Base-by-base conservation (phyloP, 306 rosid species). In the Lathyrus sativus region DNA sequence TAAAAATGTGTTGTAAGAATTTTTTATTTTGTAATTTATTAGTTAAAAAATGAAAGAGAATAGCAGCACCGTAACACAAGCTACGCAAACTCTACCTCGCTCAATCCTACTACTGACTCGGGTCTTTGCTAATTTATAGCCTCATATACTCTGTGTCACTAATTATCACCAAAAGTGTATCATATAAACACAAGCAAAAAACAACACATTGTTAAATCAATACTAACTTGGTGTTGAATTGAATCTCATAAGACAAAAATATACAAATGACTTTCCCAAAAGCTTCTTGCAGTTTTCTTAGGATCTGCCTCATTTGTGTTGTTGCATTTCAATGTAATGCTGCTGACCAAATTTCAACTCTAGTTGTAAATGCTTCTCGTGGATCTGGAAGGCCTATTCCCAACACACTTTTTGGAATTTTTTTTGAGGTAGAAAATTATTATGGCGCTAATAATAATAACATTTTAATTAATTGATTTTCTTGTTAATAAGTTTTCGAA, bases 381-480 rank as follows among this genome's bases (percentile, higher is more conserved):
- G 61, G 76, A 72, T 85, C 81, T 8, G 80, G 74, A 35, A 81
- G 80, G 33, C 81, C 62, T 49, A 84, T 88, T 29, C 82, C 97
- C 0, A 49, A 83, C 1, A 86, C 91, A 13, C 82, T 88, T 31
- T 88, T 88, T 62, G 97, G 97, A 70, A 35, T 83, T 15, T 88
- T 88, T 81, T 88, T 84, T 71, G 97, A 91, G 97, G 97, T 91
- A 26, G 15, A 42, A 62, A 50, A 39, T 37, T 18, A 10, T 61
- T 17, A 9, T 33, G 38, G 9, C 4, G 38, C 9, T 33, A 2
- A 24, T 24, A 24, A 24, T 33, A 2, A 24, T 24, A 24, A 24
- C 26, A 24, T 24, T 24, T 24, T 24, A 24, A 24, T 24, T 24
- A 24, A 24, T 24, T 24, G 26, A 2, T 24, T 24, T 24, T 24